These are phyloP conservation scores for Trichomonascus vanleenenianus DNA, from an alignment of 805 yeast species.

Conservation along the genomic window DNA sequence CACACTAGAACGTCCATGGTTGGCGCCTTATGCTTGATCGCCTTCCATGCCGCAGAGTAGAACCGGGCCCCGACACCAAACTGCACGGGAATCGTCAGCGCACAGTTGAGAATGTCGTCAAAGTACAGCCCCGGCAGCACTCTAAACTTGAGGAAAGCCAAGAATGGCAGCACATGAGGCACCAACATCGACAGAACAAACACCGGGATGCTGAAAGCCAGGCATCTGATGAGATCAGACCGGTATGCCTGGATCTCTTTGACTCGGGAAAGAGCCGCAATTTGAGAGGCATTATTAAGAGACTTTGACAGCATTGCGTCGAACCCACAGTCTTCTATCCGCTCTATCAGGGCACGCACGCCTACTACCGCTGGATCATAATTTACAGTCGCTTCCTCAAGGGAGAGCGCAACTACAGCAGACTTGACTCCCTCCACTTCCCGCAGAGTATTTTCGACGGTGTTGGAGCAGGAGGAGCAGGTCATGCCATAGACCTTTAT, in stretches of 20 bases:
- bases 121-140: constrained; percentile 56
- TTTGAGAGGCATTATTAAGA: constrained; percentile 58
- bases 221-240: constrained; percentile 42
- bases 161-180: constrained; percentile 22
- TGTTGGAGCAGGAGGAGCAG: constrained; percentile 44
- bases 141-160: constrained; percentile 30
- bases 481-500: constrained; percentile 54
- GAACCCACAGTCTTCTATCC: constrained; percentile 45
- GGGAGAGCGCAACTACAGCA: constrained; percentile 44
- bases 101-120: constrained; percentile 54
- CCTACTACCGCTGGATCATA: constrained; percentile 48
- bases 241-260: constrained; percentile 73
- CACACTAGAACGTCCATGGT: constrained; percentile 92
- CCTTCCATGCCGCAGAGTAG: constrained; percentile 53
- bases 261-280: constrained; percentile 56
- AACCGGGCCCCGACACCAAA: constrained; percentile 62
- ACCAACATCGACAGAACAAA: constrained; percentile 36
- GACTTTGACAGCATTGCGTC: constrained; percentile 40
- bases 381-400: constrained; percentile 46
- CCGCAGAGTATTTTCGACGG: constrained; percentile 42
- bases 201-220: constrained; percentile 57
- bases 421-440: constrained; percentile 39
- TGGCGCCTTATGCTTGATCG: constrained; percentile 60
- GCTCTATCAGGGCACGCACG: constrained; percentile 51
- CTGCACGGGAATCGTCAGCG: constrained; percentile 53